Evolutionary conservation across 768 basidiomycete species (phyloP).

Genomic region (Boletus barrowsii): DNA sequence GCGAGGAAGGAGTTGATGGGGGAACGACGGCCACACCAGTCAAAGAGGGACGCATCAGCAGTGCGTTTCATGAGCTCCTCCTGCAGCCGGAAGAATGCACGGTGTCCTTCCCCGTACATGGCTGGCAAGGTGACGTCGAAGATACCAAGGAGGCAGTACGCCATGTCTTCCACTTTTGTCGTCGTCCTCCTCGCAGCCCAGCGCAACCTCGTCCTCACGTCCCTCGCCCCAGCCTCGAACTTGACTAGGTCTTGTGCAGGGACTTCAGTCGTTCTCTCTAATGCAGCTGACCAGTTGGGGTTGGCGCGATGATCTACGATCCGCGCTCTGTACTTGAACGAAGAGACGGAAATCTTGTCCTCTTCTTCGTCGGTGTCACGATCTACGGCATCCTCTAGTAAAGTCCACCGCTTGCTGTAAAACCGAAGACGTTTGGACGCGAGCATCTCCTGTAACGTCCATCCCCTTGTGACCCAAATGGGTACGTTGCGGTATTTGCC

Average conservation of each 20-base stretch:
- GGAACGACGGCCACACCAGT: slow-evolving; percentile 24
- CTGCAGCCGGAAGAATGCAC: slow-evolving; percentile 29
- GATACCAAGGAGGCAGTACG: slow-evolving; percentile 31
- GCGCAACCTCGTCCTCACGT: slow-evolving; percentile 17
- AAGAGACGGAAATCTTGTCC: slow-evolving; percentile 3
- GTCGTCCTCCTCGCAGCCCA: slow-evolving; percentile 30
- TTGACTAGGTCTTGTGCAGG: slow-evolving; percentile 1
- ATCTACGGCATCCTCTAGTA: slow-evolving; percentile 24
- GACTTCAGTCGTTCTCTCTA: slow-evolving; percentile 16
- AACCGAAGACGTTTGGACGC: slow-evolving; percentile 28
- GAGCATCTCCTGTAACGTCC: slow-evolving; percentile 29
- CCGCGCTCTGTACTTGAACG: slow-evolving; percentile 20
- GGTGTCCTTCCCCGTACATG: slow-evolving; percentile 26
- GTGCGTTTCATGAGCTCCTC: slow-evolving; percentile 30
- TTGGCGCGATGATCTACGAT: slow-evolving; percentile 19
- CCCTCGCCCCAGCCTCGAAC: slow-evolving; percentile 15
- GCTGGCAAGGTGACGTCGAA: slow-evolving; percentile 28
- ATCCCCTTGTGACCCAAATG: slow-evolving; percentile 22
- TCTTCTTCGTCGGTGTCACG: slow-evolving; percentile 10
- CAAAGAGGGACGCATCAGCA: slow-evolving; percentile 21
- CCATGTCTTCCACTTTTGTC: slow-evolving; percentile 27
- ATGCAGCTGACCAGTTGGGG: slow-evolving; percentile 11
- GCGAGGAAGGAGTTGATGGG: slow-evolving; percentile 24
- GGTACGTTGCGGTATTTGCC: slow-evolving; percentile 11
- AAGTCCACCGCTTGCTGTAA: slow-evolving; percentile 24